These are phyloP conservation scores for Ampelomyces quisqualis DNA, from an alignment of 2,329 filamentous ascomycete genomes.

Conservation along the genomic window DNA sequence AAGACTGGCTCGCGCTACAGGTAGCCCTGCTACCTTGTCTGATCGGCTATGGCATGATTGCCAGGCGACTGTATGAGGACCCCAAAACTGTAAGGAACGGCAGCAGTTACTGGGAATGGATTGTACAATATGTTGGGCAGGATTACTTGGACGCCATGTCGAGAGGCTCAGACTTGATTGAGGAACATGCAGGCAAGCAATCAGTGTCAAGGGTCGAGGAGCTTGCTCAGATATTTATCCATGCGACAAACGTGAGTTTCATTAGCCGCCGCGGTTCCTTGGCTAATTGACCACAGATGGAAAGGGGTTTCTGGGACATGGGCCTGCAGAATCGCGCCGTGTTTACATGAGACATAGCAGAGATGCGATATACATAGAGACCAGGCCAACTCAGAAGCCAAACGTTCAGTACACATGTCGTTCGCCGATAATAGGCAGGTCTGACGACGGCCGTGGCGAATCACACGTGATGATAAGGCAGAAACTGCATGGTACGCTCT, in stretches of 20 bases:
- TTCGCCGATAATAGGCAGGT: neutral
- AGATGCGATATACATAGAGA: neutral
- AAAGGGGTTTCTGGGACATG: constrained; percentile 76
- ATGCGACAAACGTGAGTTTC: constrained; percentile 72
- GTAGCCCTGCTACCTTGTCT: constrained; percentile 83
- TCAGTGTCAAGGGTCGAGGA: constrained; percentile 77
- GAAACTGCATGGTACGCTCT: constrained; percentile 15
- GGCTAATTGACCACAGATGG: constrained; percentile 56
- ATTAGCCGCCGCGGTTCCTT: constrained; percentile 1
- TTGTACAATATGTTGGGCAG: constrained; percentile 80
- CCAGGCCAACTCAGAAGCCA: too few species aligned
- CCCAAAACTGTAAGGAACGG: constrained; percentile 60
- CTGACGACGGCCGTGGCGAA: neutral
- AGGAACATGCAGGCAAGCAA: constrained; percentile 70
- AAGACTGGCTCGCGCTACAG: constrained; percentile 86
- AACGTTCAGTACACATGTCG: neutral
- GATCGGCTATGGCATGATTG: constrained; percentile 84
- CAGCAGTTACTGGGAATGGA: constrained; percentile 87
- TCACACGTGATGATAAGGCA: constrained; percentile 10
- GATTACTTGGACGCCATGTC: constrained; percentile 74
- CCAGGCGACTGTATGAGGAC: constrained; percentile 66
- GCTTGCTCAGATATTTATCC: constrained; percentile 78
- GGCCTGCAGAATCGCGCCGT: constrained; percentile 40
- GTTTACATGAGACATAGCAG: neutral
- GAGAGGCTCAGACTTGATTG: constrained; percentile 70